phyloP scores from a whole-genome alignment of 805 yeast species.

The Yarrowia osloensis region DNA sequence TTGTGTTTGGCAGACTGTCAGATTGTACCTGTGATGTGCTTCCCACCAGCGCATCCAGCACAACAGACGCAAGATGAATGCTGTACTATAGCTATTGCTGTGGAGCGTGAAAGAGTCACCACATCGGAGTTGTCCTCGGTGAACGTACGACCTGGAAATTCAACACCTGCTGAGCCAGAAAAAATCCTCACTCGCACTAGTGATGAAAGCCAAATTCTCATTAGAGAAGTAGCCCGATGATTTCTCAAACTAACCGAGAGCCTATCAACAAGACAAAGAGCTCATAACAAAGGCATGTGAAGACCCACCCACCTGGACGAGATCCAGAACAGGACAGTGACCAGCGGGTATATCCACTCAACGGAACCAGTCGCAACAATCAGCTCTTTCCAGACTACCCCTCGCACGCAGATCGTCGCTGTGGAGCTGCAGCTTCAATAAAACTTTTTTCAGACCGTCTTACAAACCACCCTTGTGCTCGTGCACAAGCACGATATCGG shows the following conservation, averaged over 20 bases:
- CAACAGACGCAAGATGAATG: background rate
- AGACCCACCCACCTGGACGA: background rate
- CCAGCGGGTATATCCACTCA: too few relatives aligned
- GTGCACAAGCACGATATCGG: background rate
- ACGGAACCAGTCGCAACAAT: background rate
- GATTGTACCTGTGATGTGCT: background rate
- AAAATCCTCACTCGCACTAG: background rate
- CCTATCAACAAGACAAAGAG: background rate
- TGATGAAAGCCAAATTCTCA: background rate
- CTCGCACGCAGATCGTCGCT: background rate
- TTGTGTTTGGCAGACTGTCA: too few relatives aligned
- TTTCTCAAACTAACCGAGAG: constrained; percentile 12
- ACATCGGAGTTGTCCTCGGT: background rate
- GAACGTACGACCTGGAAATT: too few relatives aligned
- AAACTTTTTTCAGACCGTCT: background rate
- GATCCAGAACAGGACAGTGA: too few relatives aligned
- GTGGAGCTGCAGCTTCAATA: background rate
- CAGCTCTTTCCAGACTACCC: background rate
- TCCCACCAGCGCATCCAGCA: background rate
- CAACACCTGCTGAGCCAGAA: background rate
- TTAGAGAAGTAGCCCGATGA: background rate
- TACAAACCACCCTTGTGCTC: background rate
- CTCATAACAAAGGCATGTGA: background rate
- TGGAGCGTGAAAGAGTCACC: background rate
- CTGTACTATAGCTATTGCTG: too few relatives aligned